Conservation (phyloP, 208 protist species). For the Crithidia mellificae region DNA sequence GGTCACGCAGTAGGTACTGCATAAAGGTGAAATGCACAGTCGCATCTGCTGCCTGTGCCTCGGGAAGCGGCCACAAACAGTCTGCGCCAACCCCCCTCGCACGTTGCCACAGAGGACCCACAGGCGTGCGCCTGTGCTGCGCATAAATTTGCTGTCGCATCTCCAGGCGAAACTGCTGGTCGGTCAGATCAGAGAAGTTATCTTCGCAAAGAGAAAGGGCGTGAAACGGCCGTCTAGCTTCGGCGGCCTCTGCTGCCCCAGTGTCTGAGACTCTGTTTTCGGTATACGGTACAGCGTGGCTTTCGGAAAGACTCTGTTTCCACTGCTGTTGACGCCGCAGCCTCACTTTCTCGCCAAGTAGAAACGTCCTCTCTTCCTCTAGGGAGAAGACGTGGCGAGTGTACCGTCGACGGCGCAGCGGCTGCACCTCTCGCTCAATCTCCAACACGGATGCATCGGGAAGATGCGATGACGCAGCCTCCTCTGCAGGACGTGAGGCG, state of each 20-base stretch:
- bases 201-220: background rate
- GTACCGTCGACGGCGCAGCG: conserved; percentile 23
- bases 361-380: conserved; percentile 4
- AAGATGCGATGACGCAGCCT: no score
- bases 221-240: background rate
- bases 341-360: background rate
- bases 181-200: background rate
- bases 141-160: conserved; percentile 4
- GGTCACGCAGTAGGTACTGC: conserved; percentile 3
- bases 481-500: no score
- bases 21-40: conserved; percentile 1
- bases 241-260: background rate
- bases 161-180: conserved; percentile 7
- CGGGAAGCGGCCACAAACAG: no score
- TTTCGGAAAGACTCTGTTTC: background rate
- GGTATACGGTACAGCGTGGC: background rate
- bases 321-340: background rate
- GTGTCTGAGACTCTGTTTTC: background rate
- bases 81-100: no score
- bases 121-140: conserved; percentile 15
- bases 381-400: conserved; percentile 28
- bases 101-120: conserved; percentile 23
- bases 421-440: conserved; percentile 18
- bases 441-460: background rate
- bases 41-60: background rate